Base-by-base conservation (phyloP, 768 basidiomycete species). In the Lactarius hatsudake region DNA sequence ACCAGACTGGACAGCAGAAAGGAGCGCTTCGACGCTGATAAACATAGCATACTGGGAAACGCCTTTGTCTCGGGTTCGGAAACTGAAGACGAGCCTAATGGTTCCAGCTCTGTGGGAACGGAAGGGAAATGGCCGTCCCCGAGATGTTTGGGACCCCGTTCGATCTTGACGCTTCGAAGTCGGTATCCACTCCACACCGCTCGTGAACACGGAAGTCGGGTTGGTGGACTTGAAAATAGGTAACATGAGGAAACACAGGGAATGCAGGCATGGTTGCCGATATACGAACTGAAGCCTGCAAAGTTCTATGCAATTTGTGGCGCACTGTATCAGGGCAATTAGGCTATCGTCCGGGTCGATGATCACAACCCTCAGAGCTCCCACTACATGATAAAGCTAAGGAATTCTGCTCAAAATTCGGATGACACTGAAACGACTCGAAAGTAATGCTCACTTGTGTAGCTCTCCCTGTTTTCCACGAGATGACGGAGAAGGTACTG, bases 401-500 rank as follows among this genome's bases (percentile, higher is more conserved):
- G 23, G 51, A n/a, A 45, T 5, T 15, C 51, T 1, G 51, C 23
- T 51, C 10, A 32, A 36, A 55, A 48, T 8, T 6, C 5, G 18
- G 23, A 40, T 1, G 34, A 26, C 23, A 54, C 20, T 2, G 34
- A 38, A 17, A 10, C 26, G 43, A 56, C 26, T 7, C 0, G 9
- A 17, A 15, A 8, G 17, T 36, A n/a, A 1, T 1, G 54, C 66
- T 40, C 51, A 67, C 66, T 10, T 57, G 38, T 34, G 61, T 59
- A 30, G 43, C 57, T 12, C 5, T 32, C 30, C 66, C 66, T 7
- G 57, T 23, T 23, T 67, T 67, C 66, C 66, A 67, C 4, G 66
- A 67, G n/a, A 67, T 40, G 32, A 63, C 48, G 20, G 53, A 63
- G 8, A 67, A 23, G 7, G 7, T 36, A 20, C 66, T 53, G 51